These are phyloP conservation scores for Ogataea pilisensis DNA, from an alignment of 805 yeast genomes.

Conservation along the genomic window DNA sequence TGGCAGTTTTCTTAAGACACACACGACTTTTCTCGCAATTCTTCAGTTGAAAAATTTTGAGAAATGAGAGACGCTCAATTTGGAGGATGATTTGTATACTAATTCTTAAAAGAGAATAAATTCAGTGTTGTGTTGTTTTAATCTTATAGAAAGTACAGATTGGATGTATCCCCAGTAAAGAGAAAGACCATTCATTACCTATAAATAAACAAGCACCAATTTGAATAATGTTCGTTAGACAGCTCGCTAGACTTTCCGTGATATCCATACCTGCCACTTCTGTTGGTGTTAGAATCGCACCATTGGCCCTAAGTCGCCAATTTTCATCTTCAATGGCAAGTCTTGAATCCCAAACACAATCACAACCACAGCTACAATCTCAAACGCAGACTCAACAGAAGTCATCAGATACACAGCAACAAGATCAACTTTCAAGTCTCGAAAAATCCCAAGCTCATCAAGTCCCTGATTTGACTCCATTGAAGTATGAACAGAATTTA, in stretches of 20 bases:
- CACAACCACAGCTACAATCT: slow-evolving; percentile 1
- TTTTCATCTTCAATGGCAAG: slow-evolving; percentile 1
- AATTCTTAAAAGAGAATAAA: too few species aligned
- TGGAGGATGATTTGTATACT: background rate
- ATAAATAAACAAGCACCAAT: background rate
- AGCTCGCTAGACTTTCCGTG: background rate
- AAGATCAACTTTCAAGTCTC: background rate
- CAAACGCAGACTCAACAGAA: slow-evolving; percentile 2
- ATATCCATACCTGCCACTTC: background rate
- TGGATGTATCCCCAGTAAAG: too few species aligned
- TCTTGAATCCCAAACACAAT: slow-evolving; percentile 1
- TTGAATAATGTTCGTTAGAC: background rate
- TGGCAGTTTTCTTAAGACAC: too few species aligned
- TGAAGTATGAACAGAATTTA: slow-evolving; percentile 62
- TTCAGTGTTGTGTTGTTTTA: too few species aligned
- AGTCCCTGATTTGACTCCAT: slow-evolving; percentile 48
- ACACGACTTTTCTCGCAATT: background rate
- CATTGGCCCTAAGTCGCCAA: background rate
- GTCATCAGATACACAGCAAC: background rate
- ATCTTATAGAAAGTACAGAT: too few species aligned
- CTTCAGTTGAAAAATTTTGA: background rate
- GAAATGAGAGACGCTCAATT: background rate
- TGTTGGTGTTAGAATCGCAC: too few species aligned
- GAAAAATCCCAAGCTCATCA: slow-evolving; percentile 1
- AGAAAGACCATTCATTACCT: too few species aligned